phyloP scores from a whole-genome alignment of 2,329 filamentous ascomycete species.

The Exophiala dermatitidis region DNA sequence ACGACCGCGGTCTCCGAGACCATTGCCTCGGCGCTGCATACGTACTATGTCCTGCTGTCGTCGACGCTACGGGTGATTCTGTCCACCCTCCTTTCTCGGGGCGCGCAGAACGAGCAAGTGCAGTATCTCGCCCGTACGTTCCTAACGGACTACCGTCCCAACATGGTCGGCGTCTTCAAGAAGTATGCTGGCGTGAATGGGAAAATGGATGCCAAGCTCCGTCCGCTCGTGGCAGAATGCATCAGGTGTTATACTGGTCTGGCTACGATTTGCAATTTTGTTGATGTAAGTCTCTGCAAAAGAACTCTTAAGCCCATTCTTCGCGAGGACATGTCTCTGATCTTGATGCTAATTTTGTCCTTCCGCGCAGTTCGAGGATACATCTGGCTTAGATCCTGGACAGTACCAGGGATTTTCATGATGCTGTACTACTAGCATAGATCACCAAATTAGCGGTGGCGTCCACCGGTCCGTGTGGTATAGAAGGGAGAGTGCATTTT shows the following conservation, averaged over 20 bases:
- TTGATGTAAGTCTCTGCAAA: conserved; percentile 13
- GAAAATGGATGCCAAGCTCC: conserved; percentile 27
- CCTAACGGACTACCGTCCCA: conserved; percentile 70
- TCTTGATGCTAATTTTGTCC: neutral
- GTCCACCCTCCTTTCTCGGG: conserved; percentile 71
- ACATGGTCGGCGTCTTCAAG: conserved; percentile 86
- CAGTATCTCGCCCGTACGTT: conserved; percentile 71
- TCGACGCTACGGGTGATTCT: conserved; percentile 74
- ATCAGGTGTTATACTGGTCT: conserved; percentile 24
- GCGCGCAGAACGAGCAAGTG: conserved; percentile 67
- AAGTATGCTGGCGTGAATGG: conserved; percentile 70
- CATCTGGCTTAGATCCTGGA: conserved; percentile 7
- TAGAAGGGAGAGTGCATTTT: too few species aligned
- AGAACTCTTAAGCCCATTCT: neutral
- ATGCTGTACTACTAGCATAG: neutral
- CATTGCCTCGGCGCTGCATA: conserved; percentile 62
- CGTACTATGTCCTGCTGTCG: conserved; percentile 77
- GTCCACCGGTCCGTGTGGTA: too few species aligned
- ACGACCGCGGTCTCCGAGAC: neutral
- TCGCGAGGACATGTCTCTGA: neutral
- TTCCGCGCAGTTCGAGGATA: conserved; percentile 16
- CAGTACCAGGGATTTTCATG: conserved; percentile 9
- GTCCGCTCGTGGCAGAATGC: conserved; percentile 19
- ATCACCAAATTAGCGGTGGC: too few species aligned
- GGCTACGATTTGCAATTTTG: conserved; percentile 19